A percentile compares a stretch with the other conserved stretches of the same genome.
phyloP scores from a whole-genome alignment of 352 stramenopile genomes.

The Phytophthora melonis region DNA sequence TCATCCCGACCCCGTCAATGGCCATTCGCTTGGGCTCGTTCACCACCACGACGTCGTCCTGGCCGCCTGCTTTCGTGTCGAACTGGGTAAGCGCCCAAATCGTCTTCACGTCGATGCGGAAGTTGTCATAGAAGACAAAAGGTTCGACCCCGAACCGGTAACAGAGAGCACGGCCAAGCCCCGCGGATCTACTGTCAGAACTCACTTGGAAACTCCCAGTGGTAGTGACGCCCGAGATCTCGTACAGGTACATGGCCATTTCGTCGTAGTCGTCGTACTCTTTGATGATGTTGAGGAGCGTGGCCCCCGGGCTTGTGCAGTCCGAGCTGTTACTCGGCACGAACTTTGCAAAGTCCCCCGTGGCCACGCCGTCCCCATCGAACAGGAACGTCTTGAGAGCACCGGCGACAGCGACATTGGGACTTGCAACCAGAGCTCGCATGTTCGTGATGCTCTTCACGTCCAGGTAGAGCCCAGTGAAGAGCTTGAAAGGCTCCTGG shows the following conservation, averaged over 20 bases:
- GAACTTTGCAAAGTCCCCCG: constrained; percentile 73
- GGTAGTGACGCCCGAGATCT: constrained; percentile 51
- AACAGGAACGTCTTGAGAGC: constrained; percentile 73
- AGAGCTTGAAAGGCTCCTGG: constrained; percentile 64
- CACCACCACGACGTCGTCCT: constrained; percentile 59
- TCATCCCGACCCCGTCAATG: constrained; percentile 65
- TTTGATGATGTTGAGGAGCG: constrained; percentile 64
- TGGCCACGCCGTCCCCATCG: constrained; percentile 64
- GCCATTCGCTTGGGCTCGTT: constrained; percentile 67
- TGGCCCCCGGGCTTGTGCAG: constrained; percentile 51
- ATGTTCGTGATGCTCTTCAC: constrained; percentile 72
- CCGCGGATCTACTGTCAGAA: constrained; percentile 38
- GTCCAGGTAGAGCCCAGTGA: constrained; percentile 52
- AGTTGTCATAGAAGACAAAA: constrained; percentile 64
- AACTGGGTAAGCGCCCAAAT: constrained; percentile 52
- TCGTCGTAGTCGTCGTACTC: constrained; percentile 70
- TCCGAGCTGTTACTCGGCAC: constrained; percentile 40
- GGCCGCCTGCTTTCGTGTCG: constrained; percentile 26
- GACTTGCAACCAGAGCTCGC: constrained; percentile 53
- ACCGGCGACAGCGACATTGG: constrained; percentile 49
- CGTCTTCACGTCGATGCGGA: constrained; percentile 70
- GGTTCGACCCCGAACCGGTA: constrained; percentile 69
- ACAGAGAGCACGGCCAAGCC: constrained; percentile 57
- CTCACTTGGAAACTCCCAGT: constrained; percentile 61
- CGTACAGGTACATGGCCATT: constrained; percentile 81